phyloP scores from a whole-genome alignment of 2,329 filamentous ascomycete species.

The Alternaria infectoria region DNA sequence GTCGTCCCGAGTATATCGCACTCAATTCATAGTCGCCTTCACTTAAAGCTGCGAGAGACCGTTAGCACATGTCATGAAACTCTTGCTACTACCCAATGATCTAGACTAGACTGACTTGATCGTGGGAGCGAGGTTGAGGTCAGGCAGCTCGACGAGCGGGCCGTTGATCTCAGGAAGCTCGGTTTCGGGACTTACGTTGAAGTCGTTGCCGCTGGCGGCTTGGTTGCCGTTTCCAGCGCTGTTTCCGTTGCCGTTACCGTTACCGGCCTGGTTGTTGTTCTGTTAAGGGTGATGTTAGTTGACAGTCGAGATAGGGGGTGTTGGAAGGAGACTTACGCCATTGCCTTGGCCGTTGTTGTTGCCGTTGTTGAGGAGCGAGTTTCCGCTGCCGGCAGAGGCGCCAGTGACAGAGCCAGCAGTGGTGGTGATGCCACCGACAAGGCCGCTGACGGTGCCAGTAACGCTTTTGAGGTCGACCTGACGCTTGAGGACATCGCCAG shows the following conservation, averaged over 20 bases:
- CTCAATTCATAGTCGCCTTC: background rate
- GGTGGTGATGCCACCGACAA: background rate
- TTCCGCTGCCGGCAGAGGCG: conserved; percentile 7
- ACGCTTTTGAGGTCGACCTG: background rate
- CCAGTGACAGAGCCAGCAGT: conserved; percentile 17
- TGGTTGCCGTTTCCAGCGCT: conserved; percentile 9
- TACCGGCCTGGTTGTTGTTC: background rate
- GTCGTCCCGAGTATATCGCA: background rate
- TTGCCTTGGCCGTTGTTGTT: conserved; percentile 14
- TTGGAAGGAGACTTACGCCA: background rate
- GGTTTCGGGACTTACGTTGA: conserved; percentile 19
- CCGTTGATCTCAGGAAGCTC: background rate
- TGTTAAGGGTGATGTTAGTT: background rate
- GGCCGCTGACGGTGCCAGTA: background rate
- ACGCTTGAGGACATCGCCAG: background rate
- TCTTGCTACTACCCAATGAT: background rate
- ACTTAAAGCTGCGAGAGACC: background rate
- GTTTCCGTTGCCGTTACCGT: conserved; percentile 17
- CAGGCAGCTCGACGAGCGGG: conserved; percentile 1
- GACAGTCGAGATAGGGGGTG: background rate
- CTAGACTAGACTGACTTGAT: conserved; percentile 13
- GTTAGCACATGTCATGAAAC: background rate
- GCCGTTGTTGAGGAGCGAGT: conserved; percentile 5
- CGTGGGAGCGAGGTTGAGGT: conserved; percentile 6
- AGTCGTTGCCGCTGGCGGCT: conserved; percentile 15